Base-by-base conservation (phyloP, 352 stramenopile genomes). In the Globisporangium parvum region DNA sequence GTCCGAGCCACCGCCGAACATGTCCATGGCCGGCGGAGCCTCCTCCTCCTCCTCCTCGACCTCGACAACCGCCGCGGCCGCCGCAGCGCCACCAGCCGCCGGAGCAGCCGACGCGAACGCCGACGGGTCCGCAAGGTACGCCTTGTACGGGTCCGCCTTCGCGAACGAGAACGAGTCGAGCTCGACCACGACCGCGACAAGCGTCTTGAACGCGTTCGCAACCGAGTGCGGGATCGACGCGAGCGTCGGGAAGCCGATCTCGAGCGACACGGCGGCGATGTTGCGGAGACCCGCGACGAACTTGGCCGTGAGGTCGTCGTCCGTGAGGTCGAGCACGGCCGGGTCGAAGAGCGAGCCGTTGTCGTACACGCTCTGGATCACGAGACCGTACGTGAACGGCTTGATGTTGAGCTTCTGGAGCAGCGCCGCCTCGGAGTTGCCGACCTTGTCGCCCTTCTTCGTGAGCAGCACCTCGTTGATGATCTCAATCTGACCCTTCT, bases 401-500 rank as follows among this genome's bases (percentile, higher is more conserved):
- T 95, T 89, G 83, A 99, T 99, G 78, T 95, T 91, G 37, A 99
- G 87, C 88, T 99, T 99, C 77, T 99, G 92, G 59, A 99, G 85
- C 47, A 99, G 83, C 55, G 91, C 95, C 66, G 97, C 96, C 70
- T 99, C 93, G n/a, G 96, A 99, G 73, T 97, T 98, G 46, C 90
- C 95, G 53, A 99, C 97, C 80, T 98, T 98, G 26, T 98, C 92
- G 58, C 97, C 97, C 69, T 89, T 91, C 55, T 83, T 82, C 63
- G 98, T 97, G 33, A 99, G 77, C 46, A 98, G 69, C 55, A 99
- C 96, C 67, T 98, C 91, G 53, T 88, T 90, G 45, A 97, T 95
- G 78, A 99, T 99, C 77, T 99, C 97, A 95, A 99, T 99, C 79
- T 99, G 97, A 90, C 96, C 97, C 73, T 96, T 96, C 64, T 96